phyloP scores from a whole-genome alignment of 805 yeast species.

The Saccharomyces jurei region DNA sequence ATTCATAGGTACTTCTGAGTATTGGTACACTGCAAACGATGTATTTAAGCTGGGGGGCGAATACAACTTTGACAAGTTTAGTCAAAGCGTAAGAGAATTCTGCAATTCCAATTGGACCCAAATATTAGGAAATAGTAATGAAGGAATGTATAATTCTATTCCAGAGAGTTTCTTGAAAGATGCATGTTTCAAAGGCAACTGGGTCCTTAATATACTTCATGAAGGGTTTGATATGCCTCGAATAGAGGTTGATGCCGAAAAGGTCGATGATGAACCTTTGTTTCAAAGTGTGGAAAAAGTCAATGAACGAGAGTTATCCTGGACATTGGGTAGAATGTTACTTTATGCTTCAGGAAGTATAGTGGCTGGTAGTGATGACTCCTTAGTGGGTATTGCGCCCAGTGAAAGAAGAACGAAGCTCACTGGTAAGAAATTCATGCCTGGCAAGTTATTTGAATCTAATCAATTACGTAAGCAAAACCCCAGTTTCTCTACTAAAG shows the following conservation, averaged over 20 bases:
- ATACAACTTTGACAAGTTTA: constrained; percentile 67
- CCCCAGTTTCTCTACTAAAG: neutral
- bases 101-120: constrained; percentile 73
- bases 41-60: constrained; percentile 83
- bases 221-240: constrained; percentile 89
- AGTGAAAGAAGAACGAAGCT: constrained; percentile 13
- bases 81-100: constrained; percentile 54
- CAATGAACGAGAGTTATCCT: constrained; percentile 79
- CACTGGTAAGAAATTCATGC: constrained; percentile 20
- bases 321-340: constrained; percentile 90
- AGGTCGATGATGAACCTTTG: constrained; percentile 36
- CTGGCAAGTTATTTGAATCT: constrained; percentile 11
- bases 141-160: constrained; percentile 52
- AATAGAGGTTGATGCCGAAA: constrained; percentile 36
- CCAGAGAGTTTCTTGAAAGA: constrained; percentile 50
- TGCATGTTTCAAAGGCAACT: constrained; percentile 90
- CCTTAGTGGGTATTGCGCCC: constrained; percentile 24
- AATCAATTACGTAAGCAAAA: neutral
- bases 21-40: constrained; percentile 95
- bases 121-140: constrained; percentile 39
- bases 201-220: constrained; percentile 85
- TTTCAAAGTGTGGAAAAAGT: constrained; percentile 78
- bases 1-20: constrained; percentile 91
- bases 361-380: constrained; percentile 6
- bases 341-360: constrained; percentile 73